These are phyloP conservation scores for Hippophae rhamnoides DNA, from an alignment of 306 rosid genomes.

Conservation along the genomic window DNA sequence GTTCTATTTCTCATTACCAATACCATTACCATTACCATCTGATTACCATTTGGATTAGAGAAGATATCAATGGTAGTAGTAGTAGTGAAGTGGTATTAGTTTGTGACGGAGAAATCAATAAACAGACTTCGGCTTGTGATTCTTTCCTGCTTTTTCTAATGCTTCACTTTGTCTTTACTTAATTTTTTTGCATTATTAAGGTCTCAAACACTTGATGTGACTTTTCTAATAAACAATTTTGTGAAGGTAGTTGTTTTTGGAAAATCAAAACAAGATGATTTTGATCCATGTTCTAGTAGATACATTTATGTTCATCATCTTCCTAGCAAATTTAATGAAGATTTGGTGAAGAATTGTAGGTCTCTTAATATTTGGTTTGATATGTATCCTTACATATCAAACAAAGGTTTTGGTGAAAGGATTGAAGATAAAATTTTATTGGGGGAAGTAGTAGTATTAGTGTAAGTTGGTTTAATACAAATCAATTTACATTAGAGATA, in stretches of 20 bases:
- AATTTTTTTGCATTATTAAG: background rate
- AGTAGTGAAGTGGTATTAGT: too few relatives aligned
- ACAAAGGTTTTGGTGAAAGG: conserved; percentile 39
- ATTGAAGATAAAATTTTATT: conserved; percentile 14
- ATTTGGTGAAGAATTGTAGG: conserved; percentile 28
- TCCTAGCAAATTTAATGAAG: conserved; percentile 38
- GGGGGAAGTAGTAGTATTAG: background rate
- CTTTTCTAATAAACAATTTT: background rate
- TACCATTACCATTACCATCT: too few relatives aligned
- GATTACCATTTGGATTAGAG: too few relatives aligned
- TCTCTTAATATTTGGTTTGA: conserved; percentile 27
- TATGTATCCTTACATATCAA: conserved; percentile 28
- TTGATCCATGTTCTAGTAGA: conserved; percentile 20
- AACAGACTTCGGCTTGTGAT: background rate
- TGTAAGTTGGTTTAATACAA: conserved; percentile 38
- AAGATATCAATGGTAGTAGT: too few relatives aligned
- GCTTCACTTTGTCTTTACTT: background rate
- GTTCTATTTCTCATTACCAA: too few relatives aligned
- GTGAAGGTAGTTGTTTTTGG: background rate
- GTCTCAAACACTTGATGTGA: background rate
- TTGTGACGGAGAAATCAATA: too few relatives aligned
- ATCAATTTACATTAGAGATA: conserved; percentile 48
- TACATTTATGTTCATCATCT: conserved; percentile 37
- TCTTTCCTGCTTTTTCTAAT: background rate
- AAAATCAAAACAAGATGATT: background rate